phyloP scores from a whole-genome alignment of 768 basidiomycete species.

The Agaricus subrufescens region DNA sequence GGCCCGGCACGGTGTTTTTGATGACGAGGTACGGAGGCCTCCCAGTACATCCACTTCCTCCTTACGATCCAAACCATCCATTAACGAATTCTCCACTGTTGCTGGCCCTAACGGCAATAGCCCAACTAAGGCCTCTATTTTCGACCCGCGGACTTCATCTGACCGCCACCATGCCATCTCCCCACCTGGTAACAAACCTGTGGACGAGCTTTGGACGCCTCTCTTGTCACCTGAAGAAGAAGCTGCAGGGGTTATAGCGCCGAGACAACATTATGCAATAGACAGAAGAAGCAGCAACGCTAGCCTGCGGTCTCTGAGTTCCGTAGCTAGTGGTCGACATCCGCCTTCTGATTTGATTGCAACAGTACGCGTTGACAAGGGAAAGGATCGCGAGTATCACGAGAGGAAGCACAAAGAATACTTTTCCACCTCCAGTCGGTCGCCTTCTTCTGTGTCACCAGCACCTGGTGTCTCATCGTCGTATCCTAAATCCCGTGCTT shows the following conservation, averaged over 20 bases:
- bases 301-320: slow-evolving; percentile 43
- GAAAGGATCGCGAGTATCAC: too few relatives aligned
- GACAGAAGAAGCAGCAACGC: slow-evolving; percentile 44
- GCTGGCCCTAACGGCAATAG: background rate
- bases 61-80: slow-evolving; percentile 3
- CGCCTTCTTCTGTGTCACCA: background rate
- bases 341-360: slow-evolving; percentile 9
- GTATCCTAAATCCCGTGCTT: background rate
- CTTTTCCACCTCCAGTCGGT: background rate
- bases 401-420: slow-evolving; percentile 7
- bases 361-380: background rate
- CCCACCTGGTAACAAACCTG: slow-evolving; percentile 21
- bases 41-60: slow-evolving; percentile 3
- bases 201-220: slow-evolving; percentile 49
- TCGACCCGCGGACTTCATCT: slow-evolving; percentile 23
- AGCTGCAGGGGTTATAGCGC: slow-evolving; percentile 16
- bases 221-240: slow-evolving; percentile 42
- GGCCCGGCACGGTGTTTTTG: background rate
- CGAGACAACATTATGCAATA: slow-evolving; percentile 35
- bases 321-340: slow-evolving; percentile 27
- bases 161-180: slow-evolving; percentile 28
- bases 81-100: slow-evolving; percentile 1
- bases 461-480: background rate
- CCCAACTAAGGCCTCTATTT: background rate
- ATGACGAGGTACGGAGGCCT: background rate